phyloP scores from a whole-genome alignment of 768 basidiomycete species.

The Rhodocollybia butyracea region DNA sequence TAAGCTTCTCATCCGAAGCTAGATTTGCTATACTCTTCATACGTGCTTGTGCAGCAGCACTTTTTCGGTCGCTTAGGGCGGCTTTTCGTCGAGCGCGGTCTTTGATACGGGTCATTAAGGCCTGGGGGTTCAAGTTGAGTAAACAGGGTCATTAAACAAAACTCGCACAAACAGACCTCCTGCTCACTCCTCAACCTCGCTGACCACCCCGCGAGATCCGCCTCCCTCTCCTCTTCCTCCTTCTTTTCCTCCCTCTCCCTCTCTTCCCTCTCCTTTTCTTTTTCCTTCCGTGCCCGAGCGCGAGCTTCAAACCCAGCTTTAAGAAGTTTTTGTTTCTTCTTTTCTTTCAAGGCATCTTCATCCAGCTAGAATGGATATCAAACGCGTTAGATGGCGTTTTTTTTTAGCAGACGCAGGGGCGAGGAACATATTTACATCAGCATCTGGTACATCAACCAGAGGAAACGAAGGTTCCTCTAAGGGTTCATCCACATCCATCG shows the following conservation, averaged over 20 bases:
- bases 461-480: constrained; percentile 83
- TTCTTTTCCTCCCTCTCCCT: constrained; percentile 54
- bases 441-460: constrained; percentile 88
- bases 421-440: constrained; percentile 52
- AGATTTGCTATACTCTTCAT: constrained; percentile 96
- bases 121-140: constrained; percentile 33
- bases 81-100: constrained; percentile 76
- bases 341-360: constrained; percentile 91
- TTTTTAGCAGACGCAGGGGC: not conserved
- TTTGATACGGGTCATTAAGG: constrained; percentile 80
- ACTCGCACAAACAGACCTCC: constrained; percentile 44
- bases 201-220: constrained; percentile 74
- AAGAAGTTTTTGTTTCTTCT: constrained; percentile 86
- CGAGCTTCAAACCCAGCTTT: constrained; percentile 95
- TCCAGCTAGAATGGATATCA: constrained; percentile 50
- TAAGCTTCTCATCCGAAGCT: constrained; percentile 80
- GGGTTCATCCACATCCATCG: constrained; percentile 43
- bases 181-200: constrained; percentile 72
- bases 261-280: constrained; percentile 67
- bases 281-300: constrained; percentile 70
- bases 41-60: constrained; percentile 89
- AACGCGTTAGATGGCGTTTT: not conserved
- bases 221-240: constrained; percentile 75
- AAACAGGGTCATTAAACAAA: constrained; percentile 37
- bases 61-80: constrained; percentile 87